Percentiles rank a stretch among this genome's conserved stretches.
Evolutionary conservation across 345 rosid genomes (phyloP).

Genomic region (Melastoma malabathricum): DNA sequence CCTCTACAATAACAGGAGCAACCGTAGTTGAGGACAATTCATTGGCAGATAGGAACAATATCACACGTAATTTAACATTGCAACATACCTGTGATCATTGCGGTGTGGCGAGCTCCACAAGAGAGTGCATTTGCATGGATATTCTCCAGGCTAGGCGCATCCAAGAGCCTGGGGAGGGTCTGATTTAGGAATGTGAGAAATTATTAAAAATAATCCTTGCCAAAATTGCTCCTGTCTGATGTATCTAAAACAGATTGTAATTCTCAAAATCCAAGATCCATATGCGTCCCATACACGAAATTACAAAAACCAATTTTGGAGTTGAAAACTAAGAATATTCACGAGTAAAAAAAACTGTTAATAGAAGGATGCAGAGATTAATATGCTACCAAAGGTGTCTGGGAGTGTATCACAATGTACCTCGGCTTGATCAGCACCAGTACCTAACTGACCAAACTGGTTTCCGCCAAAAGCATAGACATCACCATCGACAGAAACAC

Average conservation of each 20-base stretch:
- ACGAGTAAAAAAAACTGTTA: no score
- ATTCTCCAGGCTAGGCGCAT: constrained; percentile 70
- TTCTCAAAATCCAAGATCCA: no score
- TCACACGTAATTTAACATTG: no score
- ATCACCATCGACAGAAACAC: constrained; percentile 80
- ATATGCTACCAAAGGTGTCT: neutral
- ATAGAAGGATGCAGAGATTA: neutral
- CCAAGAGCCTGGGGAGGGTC: constrained; percentile 81
- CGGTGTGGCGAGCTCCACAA: constrained; percentile 97
- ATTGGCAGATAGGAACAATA: neutral
- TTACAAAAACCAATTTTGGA: no score
- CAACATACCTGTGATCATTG: constrained; percentile 52
- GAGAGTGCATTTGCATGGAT: constrained; percentile 42
- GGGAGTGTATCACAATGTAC: constrained; percentile 18
- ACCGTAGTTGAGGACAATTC: neutral
- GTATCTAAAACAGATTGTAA: neutral
- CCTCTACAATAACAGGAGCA: constrained; percentile 38
- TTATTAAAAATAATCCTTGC: constrained; percentile 5
- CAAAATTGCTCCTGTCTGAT: neutral
- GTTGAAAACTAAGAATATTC: no score
- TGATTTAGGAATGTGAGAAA: constrained; percentile 26
- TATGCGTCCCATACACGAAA: no score
- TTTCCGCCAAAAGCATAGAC: constrained; percentile 93
- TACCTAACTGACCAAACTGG: constrained; percentile 96
- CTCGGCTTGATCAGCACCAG: constrained; percentile 96